phyloP scores from a whole-genome alignment of 73 alveolate genomes.

The Effrenium voratum region DNA sequence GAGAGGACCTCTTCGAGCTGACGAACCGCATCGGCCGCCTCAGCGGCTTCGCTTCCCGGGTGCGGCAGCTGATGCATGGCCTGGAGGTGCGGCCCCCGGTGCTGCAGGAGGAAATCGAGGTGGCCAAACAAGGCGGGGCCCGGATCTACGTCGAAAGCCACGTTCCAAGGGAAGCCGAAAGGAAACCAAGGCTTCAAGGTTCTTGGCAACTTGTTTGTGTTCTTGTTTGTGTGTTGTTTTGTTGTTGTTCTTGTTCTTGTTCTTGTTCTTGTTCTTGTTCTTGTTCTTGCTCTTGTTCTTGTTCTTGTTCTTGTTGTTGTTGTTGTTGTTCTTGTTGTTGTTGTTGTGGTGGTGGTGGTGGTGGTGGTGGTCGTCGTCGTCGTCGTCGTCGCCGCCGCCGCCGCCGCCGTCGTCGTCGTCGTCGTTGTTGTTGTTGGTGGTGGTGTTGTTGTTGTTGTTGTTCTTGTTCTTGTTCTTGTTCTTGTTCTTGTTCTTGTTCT shows the following conservation, averaged over 20 bases:
- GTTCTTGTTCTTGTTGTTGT: neutral
- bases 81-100: conserved; percentile 76
- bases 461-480: neutral
- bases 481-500: neutral
- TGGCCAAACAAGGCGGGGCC: conserved; percentile 37
- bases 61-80: conserved; percentile 75
- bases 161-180: neutral
- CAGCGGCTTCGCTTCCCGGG: conserved; percentile 90
- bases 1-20: conserved; percentile 79
- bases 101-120: conserved; percentile 43
- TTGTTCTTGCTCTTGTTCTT: neutral
- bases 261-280: neutral
- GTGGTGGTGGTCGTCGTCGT: neutral
- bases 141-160: neutral
- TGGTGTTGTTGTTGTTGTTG: neutral
- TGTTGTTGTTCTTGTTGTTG: neutral
- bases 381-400: neutral
- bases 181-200: neutral
- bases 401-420: neutral
- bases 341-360: neutral
- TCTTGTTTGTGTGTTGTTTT: neutral
- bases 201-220: neutral
- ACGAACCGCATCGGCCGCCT: conserved; percentile 85
- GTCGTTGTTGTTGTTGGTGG: neutral
- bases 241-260: neutral